phyloP scores from a whole-genome alignment of 148 eudicot species.

The Suaeda aralocaspica region DNA sequence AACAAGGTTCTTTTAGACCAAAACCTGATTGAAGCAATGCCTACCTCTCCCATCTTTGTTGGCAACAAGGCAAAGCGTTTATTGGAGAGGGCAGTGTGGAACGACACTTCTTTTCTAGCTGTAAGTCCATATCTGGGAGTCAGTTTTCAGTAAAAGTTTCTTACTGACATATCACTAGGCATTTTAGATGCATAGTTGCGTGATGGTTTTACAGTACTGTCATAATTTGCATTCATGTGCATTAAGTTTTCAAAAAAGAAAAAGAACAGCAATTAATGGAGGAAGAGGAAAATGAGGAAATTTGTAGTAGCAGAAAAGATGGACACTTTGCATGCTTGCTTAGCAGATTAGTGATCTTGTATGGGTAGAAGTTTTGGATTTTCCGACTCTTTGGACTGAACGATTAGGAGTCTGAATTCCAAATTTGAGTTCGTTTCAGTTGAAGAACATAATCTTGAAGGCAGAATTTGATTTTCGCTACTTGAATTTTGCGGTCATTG shows the following conservation, averaged over 20 bases:
- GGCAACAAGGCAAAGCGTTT: slow-evolving; percentile 88
- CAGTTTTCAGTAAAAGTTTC: background rate
- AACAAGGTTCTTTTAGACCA: slow-evolving; percentile 92
- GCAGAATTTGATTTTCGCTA: too few relatives aligned
- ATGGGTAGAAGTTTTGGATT: too few relatives aligned
- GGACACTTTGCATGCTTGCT: background rate
- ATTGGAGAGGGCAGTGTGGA: slow-evolving; percentile 95
- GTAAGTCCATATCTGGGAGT: slow-evolving; percentile 44
- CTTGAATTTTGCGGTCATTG: too few relatives aligned
- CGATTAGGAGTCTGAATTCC: background rate
- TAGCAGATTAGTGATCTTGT: background rate
- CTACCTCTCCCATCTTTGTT: slow-evolving; percentile 90
- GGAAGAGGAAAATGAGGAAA: background rate
- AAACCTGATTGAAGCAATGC: slow-evolving; percentile 95
- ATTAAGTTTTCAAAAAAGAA: too few relatives aligned
- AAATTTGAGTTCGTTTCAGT: background rate
- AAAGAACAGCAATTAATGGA: too few relatives aligned
- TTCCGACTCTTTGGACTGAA: background rate
- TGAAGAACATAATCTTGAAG: background rate
- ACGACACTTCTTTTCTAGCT: slow-evolving; percentile 90
- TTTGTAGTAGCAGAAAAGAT: background rate
- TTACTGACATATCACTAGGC: background rate
- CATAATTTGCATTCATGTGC: background rate
- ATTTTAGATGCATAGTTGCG: background rate
- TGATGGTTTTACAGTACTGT: slow-evolving; percentile 1